phyloP scores from a whole-genome alignment of 2,329 filamentous ascomycete species.

The Phyllosticta paracitricarpa region DNA sequence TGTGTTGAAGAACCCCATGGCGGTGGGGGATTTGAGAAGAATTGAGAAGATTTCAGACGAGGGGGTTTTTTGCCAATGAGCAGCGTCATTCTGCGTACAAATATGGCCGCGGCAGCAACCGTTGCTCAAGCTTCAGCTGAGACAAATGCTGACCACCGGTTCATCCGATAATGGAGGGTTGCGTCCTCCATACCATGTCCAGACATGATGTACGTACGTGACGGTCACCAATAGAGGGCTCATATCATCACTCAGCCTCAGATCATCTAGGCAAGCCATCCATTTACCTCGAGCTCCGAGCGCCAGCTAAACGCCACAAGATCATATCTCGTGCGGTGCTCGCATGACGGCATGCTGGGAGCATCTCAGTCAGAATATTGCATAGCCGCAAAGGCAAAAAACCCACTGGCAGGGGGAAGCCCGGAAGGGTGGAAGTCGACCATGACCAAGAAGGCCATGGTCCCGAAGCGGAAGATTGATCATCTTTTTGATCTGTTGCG shows the following conservation, averaged over 20 bases:
- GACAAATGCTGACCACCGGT: not conserved
- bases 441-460: not conserved
- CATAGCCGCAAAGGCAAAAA: not conserved
- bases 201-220: not conserved
- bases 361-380: not conserved
- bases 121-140: constrained; percentile 1
- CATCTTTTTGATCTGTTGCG: not conserved
- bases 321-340: not conserved
- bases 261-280: not conserved
- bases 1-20: constrained; percentile 7
- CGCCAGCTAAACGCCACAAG: not conserved
- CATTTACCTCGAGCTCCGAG: not conserved
- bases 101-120: not conserved
- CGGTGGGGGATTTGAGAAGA: not conserved
- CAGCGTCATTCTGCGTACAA: not conserved
- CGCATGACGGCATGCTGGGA: not conserved
- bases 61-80: not conserved
- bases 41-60: constrained; percentile 1
- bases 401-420: not conserved
- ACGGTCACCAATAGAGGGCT: not conserved
- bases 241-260: not conserved
- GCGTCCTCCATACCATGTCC: not conserved
- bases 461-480: not conserved
- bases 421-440: not conserved
- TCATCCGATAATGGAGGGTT: not conserved